Percentiles rank a stretch among this genome's conserved stretches.
phyloP scores from a whole-genome alignment of 371 early-diverging fungal genomes.

The Mortierella sp. region DNA sequence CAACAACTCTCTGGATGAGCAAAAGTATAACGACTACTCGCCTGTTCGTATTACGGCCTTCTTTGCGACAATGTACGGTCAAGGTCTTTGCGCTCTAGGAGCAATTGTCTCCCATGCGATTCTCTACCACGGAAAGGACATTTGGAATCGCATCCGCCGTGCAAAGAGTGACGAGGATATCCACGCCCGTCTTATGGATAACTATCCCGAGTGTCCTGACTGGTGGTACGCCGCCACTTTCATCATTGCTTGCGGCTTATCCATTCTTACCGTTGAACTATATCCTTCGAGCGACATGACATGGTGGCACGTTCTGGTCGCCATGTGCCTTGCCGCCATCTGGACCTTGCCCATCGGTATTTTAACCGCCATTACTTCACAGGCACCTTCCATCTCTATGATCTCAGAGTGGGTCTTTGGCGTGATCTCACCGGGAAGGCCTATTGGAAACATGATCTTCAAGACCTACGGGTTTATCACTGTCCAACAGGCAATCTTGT shows the following conservation, averaged over 20 bases:
- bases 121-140: constrained; percentile 65
- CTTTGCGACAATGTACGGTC: constrained; percentile 75
- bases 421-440: constrained; percentile 67
- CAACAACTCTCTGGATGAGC: constrained; percentile 68
- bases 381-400: constrained; percentile 77
- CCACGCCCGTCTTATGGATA: constrained; percentile 74
- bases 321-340: constrained; percentile 68
- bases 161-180: constrained; percentile 66
- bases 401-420: constrained; percentile 78
- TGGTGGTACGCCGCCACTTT: constrained; percentile 81
- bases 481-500: constrained; percentile 62
- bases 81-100: constrained; percentile 64
- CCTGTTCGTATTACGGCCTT: constrained; percentile 72
- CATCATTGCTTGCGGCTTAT: constrained; percentile 65
- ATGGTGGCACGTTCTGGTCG: constrained; percentile 80
- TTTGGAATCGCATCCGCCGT: constrained; percentile 49
- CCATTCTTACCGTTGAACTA: constrained; percentile 70
- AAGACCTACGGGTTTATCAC: constrained; percentile 67
- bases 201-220: constrained; percentile 71
- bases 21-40: constrained; percentile 60
- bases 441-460: constrained; percentile 60
- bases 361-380: constrained; percentile 76
- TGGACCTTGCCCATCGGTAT: constrained; percentile 87
- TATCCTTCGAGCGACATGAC: constrained; percentile 66
- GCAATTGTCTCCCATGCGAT: constrained; percentile 67